Conservation (phyloP, 2,329 filamentous ascomycete genomes). For the Clarireedia paspali region DNA sequence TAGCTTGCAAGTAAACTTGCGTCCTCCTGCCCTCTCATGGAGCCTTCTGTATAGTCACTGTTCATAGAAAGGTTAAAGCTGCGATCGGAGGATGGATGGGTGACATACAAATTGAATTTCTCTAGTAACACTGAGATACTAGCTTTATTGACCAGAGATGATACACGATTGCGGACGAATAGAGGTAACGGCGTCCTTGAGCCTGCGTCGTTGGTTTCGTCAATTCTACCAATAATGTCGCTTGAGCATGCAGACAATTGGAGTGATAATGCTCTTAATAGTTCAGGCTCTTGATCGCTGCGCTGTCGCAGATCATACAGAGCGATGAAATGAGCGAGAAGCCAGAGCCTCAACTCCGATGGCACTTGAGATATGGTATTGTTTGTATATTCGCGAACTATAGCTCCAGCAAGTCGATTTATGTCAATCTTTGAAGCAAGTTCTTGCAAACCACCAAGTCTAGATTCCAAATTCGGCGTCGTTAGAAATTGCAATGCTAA, state of each 20-base stretch:
- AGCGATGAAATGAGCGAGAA: slow-evolving; percentile 60
- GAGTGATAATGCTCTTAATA: slow-evolving; percentile 45
- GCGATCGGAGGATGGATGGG: not conserved
- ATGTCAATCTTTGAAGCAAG: slow-evolving; percentile 23
- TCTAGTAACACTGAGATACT: slow-evolving; percentile 51
- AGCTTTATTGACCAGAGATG: slow-evolving; percentile 65
- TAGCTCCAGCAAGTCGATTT: slow-evolving; percentile 21
- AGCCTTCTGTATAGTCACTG: slow-evolving; percentile 23
- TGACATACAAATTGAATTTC: slow-evolving; percentile 21
- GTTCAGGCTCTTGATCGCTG: slow-evolving; percentile 32
- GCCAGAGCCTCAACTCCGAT: slow-evolving; percentile 44
- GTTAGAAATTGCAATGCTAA: slow-evolving; percentile 27
- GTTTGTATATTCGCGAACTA: slow-evolving; percentile 20
- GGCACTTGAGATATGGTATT: slow-evolving; percentile 17
- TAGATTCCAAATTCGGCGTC: slow-evolving; percentile 22
- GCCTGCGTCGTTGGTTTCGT: slow-evolving; percentile 34
- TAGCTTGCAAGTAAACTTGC: slow-evolving; percentile 77
- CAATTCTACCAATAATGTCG: slow-evolving; percentile 42
- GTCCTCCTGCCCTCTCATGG: slow-evolving; percentile 34
- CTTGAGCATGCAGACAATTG: slow-evolving; percentile 44
- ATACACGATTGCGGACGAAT: slow-evolving; percentile 59
- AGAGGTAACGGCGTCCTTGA: slow-evolving; percentile 33
- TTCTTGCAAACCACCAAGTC: slow-evolving; percentile 19
- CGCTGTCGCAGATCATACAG: slow-evolving; percentile 38
- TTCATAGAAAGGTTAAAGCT: slow-evolving; percentile 4